Evolutionary conservation across 2,329 filamentous ascomycete species (phyloP).

Genomic region (Plenodomus tracheiphilus): DNA sequence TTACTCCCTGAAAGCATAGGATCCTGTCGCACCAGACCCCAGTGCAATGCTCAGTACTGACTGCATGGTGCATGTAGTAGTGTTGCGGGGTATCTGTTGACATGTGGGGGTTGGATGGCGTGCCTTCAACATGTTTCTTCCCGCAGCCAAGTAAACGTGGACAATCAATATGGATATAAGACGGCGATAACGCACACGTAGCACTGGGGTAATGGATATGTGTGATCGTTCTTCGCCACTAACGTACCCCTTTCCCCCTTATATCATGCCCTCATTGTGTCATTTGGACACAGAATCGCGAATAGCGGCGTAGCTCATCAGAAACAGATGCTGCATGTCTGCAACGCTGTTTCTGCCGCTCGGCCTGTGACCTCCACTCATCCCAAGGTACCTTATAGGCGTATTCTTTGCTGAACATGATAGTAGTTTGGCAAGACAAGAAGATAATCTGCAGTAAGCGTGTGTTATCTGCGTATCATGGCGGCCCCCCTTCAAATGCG

Average conservation of each 20-base stretch:
- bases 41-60: neutral
- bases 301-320: too few species aligned
- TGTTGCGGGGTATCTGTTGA: constrained; percentile 19
- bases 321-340: neutral
- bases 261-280: neutral
- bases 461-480: neutral
- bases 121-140: constrained; percentile 11
- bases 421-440: neutral
- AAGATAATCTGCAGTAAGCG: neutral
- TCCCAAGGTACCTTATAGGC: neutral
- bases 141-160: too few species aligned
- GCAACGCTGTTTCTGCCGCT: neutral
- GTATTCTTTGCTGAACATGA: neutral
- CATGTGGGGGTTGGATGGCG: constrained; percentile 28
- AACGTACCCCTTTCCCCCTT: neutral
- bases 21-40: neutral
- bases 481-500: neutral
- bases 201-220: neutral
- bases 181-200: neutral
- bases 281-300: neutral
- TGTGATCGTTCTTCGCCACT: neutral
- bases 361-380: neutral
- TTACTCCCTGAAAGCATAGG: neutral
- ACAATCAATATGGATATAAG: neutral
- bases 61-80: neutral